Evolutionary conservation across 495 filamentous ascomycete genomes (phyloP).

Genomic region (Xanthoparmelia taractica): DNA sequence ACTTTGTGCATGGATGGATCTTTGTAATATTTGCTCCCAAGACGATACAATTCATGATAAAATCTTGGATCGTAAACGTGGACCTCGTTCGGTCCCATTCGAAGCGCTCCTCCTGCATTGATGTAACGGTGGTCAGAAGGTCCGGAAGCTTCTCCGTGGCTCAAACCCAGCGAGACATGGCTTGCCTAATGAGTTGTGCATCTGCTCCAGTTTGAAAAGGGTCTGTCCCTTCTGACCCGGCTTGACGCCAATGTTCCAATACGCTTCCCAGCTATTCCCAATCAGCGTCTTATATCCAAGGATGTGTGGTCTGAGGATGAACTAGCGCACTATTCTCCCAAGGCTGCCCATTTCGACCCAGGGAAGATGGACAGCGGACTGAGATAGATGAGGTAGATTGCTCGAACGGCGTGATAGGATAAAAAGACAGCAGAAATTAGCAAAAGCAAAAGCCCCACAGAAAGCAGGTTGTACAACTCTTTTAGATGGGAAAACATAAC

Average conservation of each 20-base stretch:
- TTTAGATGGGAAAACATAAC: too few relatives aligned
- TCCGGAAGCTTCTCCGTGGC: too few relatives aligned
- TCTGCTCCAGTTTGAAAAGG: neutral
- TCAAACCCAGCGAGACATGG: neutral
- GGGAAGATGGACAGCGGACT: neutral
- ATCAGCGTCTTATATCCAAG: too few relatives aligned
- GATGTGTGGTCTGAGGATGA: too few relatives aligned
- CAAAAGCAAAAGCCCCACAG: neutral
- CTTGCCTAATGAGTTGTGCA: neutral
- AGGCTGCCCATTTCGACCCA: neutral
- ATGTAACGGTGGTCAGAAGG: too few relatives aligned
- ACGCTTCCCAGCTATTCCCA: neutral
- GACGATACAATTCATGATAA: neutral
- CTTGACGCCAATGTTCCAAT: neutral
- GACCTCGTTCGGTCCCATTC: neutral
- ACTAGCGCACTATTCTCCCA: neutral
- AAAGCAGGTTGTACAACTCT: too few relatives aligned
- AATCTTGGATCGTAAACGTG: neutral
- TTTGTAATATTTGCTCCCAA: neutral
- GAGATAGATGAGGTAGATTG: neutral
- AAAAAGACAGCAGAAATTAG: neutral
- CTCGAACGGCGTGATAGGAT: neutral
- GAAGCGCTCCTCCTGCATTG: neutral
- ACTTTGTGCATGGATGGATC: neutral
- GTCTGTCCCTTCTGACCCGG: neutral